Percentiles rank a stretch among this genome's conserved stretches.
These are phyloP conservation scores for Arctium minus DNA, from an alignment of 129 eudicot species.

Conservation along the genomic window DNA sequence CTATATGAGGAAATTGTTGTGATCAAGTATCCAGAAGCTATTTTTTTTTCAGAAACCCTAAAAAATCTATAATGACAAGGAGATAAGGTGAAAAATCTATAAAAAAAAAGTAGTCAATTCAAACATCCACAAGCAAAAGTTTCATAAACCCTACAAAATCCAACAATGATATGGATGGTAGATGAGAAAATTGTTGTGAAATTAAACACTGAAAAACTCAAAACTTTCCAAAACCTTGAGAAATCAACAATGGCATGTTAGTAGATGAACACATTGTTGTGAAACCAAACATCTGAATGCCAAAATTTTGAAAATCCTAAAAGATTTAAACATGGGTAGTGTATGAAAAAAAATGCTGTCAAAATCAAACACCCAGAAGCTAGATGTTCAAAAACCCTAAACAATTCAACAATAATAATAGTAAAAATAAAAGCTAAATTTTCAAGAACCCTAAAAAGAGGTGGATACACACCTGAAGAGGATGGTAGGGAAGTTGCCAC, in stretches of 20 bases:
- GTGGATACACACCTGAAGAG: conserved; percentile 71
- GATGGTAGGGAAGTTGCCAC: conserved; percentile 98
- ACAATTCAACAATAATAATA: neutral
- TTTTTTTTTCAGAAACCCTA: neutral
- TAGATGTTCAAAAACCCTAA: neutral
- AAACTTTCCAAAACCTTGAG: neutral
- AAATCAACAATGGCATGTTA: neutral
- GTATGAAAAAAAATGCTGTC: neutral
- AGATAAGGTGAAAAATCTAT: neutral
- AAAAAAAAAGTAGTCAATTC: neutral
- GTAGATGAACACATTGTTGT: neutral
- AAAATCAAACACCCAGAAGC: neutral
- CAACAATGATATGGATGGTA: neutral
- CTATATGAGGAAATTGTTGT: neutral
- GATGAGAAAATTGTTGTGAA: neutral
- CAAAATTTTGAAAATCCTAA: neutral
- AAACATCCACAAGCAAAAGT: neutral
- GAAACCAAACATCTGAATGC: neutral
- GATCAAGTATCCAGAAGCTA: neutral
- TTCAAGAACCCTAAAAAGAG: conserved; percentile 4
- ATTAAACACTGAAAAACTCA: neutral
- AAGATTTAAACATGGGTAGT: neutral
- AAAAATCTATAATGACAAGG: neutral
- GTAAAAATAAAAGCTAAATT: neutral
- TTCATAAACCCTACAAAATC: neutral